These are phyloP conservation scores for Aspergillus asperescens DNA, from an alignment of 495 filamentous ascomycete species.

Conservation along the genomic window DNA sequence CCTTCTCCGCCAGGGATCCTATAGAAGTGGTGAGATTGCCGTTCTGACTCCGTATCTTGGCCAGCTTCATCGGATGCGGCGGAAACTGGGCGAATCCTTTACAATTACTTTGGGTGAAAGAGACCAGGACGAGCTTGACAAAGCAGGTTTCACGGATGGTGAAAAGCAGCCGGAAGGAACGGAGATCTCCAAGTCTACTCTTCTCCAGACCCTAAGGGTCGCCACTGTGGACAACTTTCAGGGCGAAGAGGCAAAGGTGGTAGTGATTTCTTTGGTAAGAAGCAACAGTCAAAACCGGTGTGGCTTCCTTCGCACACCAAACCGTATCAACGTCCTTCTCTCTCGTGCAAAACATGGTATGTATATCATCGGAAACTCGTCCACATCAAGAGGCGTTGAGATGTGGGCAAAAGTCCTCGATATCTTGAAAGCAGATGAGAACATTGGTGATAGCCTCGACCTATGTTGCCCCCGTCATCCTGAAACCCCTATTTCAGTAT, in stretches of 20 bases:
- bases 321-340: slow-evolving; percentile 77
- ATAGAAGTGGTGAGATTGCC: slow-evolving; percentile 64
- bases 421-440: slow-evolving; percentile 45
- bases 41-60: slow-evolving; percentile 73
- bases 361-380: slow-evolving; percentile 74
- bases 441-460: slow-evolving; percentile 50
- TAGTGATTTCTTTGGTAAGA: slow-evolving; percentile 77
- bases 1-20: slow-evolving; percentile 64
- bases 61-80: slow-evolving; percentile 60
- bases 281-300: slow-evolving; percentile 59
- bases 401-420: slow-evolving; percentile 69
- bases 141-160: slow-evolving; percentile 34
- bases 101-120: slow-evolving; percentile 63
- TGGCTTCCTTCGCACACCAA: slow-evolving; percentile 69
- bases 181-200: slow-evolving; percentile 29
- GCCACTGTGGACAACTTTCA: slow-evolving; percentile 90
- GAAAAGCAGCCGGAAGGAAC: background rate
- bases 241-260: slow-evolving; percentile 74
- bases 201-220: slow-evolving; percentile 57
- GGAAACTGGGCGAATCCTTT: slow-evolving; percentile 45
- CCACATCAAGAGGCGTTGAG: slow-evolving; percentile 47
- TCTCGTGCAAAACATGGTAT: slow-evolving; percentile 72
- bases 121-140: slow-evolving; percentile 58
- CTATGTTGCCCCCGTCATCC: slow-evolving; percentile 67
- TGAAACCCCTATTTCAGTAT: slow-evolving; percentile 50